These are phyloP conservation scores for Erythrobasidium hasegawianum DNA, from an alignment of 1,284 basidiomycete genomes.

Conservation along the genomic window DNA sequence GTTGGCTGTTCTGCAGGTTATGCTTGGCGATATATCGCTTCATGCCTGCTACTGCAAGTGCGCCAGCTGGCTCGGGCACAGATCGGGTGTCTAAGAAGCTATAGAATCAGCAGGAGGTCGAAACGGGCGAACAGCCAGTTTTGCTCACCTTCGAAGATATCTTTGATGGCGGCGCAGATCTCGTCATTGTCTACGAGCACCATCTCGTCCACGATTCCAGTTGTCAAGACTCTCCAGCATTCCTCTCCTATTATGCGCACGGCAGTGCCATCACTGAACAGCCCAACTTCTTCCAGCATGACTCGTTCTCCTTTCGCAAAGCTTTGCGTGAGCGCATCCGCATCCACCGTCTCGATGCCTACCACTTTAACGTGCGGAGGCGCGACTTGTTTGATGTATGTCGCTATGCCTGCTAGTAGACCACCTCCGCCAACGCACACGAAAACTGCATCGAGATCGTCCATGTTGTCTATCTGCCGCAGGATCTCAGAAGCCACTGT, in stretches of 20 bases:
- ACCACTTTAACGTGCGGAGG: constrained; percentile 75
- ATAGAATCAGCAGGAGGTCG: too few species aligned
- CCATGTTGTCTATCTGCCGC: constrained; percentile 69
- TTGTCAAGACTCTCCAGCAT: constrained; percentile 79
- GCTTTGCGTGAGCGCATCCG: constrained; percentile 84
- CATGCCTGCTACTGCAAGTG: constrained; percentile 83
- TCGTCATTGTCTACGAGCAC: constrained; percentile 90
- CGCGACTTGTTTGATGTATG: constrained; percentile 92
- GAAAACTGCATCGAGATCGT: constrained; percentile 80
- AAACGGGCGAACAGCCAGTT: too few species aligned
- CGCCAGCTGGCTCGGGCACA: constrained; percentile 95
- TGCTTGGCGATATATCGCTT: constrained; percentile 83
- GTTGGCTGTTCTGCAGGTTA: constrained; percentile 72
- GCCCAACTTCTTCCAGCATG: constrained; percentile 82
- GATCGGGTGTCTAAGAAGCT: constrained; percentile 73
- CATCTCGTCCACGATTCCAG: constrained; percentile 76
- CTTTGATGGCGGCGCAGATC: constrained; percentile 97
- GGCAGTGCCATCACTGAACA: constrained; percentile 98
- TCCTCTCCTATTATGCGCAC: constrained; percentile 96
- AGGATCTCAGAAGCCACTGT: constrained; percentile 92
- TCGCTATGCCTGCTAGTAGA: constrained; percentile 77
- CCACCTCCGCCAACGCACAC: constrained; percentile 91
- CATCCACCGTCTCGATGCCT: constrained; percentile 94
- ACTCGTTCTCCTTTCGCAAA: constrained; percentile 73
- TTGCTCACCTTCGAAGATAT: constrained; percentile 93